These are phyloP conservation scores for Paratinospora sagittata DNA, from an alignment of 164 flowering plant genomes.

Conservation along the genomic window DNA sequence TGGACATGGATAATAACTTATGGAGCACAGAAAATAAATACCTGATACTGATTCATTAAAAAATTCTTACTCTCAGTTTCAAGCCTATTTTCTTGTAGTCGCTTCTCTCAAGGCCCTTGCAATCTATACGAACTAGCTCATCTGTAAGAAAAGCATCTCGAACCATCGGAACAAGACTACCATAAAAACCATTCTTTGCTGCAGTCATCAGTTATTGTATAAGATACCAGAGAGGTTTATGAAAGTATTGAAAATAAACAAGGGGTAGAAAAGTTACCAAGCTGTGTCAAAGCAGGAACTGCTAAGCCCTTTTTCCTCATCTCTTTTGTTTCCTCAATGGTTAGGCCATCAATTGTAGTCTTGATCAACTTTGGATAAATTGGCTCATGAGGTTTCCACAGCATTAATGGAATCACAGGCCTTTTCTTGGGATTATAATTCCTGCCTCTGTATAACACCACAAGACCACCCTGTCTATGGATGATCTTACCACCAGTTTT, in stretches of 20 bases:
- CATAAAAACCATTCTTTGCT: conserved; percentile 95
- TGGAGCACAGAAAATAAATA: background rate
- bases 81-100: conserved; percentile 90
- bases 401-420: conserved; percentile 81
- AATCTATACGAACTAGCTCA: conserved; percentile 82
- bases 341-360: conserved; percentile 76
- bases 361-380: conserved; percentile 83
- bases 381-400: conserved; percentile 97
- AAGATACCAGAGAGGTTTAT: conserved; percentile 6
- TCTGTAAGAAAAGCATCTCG: conserved; percentile 81
- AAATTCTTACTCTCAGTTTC: conserved; percentile 71
- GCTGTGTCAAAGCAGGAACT: conserved; percentile 70
- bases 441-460: conserved; percentile 85
- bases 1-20: no score
- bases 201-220: conserved; percentile 23
- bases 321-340: conserved; percentile 79
- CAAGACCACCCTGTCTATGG: conserved; percentile 65
- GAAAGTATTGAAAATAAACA: background rate
- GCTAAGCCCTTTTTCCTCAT: conserved; percentile 84
- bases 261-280: conserved; percentile 42
- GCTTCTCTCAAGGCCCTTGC: conserved; percentile 75
- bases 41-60: background rate
- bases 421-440: conserved; percentile 66
- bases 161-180: conserved; percentile 80
- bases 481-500: conserved; percentile 82